Conservation (phyloP, 495 filamentous ascomycete species). For the Cercophora newfieldiana region DNA sequence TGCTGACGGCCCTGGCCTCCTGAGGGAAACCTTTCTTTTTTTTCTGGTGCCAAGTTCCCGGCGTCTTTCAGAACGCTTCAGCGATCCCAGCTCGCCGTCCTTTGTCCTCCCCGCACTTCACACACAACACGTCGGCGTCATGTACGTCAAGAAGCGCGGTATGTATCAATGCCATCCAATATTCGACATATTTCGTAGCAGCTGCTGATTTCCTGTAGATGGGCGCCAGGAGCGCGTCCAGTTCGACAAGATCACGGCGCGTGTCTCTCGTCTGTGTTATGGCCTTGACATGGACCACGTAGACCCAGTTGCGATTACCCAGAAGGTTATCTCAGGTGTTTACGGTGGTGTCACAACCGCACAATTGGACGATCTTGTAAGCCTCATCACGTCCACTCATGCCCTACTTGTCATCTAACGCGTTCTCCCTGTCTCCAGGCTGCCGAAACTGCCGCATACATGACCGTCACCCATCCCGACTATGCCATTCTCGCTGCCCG, state of each 20-base stretch:
- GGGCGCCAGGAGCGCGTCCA: slow-evolving; percentile 99
- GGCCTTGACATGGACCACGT: slow-evolving; percentile 95
- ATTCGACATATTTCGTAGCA: too few relatives aligned
- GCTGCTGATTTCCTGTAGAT: slow-evolving; percentile 57
- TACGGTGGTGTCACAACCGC: slow-evolving; percentile 97
- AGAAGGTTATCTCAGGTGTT: slow-evolving; percentile 98
- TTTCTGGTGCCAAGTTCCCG: background rate
- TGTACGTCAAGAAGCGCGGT: slow-evolving; percentile 64
- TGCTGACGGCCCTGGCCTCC: slow-evolving; percentile 9
- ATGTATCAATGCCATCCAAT: slow-evolving; percentile 29
- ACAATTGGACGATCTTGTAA: slow-evolving; percentile 93
- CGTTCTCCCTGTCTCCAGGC: slow-evolving; percentile 56
- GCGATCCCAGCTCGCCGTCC: slow-evolving; percentile 13
- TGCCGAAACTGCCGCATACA: slow-evolving; percentile 98
- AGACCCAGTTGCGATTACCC: slow-evolving; percentile 95
- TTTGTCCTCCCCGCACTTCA: slow-evolving; percentile 16
- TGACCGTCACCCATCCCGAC: slow-evolving; percentile 98
- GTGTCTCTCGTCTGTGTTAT: slow-evolving; percentile 95
- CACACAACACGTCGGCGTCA: slow-evolving; percentile 32
- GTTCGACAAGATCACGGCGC: slow-evolving; percentile 99
- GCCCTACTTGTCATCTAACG: background rate
- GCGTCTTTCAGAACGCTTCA: background rate
- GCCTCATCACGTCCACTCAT: slow-evolving; percentile 27
- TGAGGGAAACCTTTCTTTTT: slow-evolving; percentile 4
- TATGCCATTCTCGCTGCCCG: slow-evolving; percentile 98